phyloP scores from a whole-genome alignment of 148 eudicot species.

The Beta vulgaris region DNA sequence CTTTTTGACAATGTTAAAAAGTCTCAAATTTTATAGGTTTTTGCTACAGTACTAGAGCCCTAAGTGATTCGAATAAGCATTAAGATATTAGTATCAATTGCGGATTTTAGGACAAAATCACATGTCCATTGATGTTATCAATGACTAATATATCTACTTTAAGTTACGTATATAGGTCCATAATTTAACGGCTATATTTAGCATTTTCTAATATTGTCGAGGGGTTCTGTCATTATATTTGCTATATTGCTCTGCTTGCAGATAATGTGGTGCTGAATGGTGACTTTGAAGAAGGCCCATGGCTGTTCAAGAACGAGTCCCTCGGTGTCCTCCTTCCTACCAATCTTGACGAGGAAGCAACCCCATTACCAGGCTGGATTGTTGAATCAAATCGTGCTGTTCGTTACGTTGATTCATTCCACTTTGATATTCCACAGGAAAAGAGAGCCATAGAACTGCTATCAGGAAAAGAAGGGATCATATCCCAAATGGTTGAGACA shows the following conservation, averaged over 20 bases:
- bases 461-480: slow-evolving; percentile 94
- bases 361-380: slow-evolving; percentile 93
- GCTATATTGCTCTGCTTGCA: slow-evolving; percentile 19
- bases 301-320: slow-evolving; percentile 80
- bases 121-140: no score
- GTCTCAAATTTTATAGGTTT: no score
- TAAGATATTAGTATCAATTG: no score
- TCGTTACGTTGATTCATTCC: slow-evolving; percentile 80
- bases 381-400: slow-evolving; percentile 93
- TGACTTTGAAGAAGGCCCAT: slow-evolving; percentile 93
- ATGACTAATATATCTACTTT: no score
- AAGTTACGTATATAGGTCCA: no score
- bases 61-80: no score
- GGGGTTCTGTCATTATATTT: background rate
- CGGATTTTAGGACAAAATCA: no score
- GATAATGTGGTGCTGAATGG: slow-evolving; percentile 86
- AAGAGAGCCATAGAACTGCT: slow-evolving; percentile 84
- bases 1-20: no score
- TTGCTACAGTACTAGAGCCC: no score
- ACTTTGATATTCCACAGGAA: slow-evolving; percentile 69
- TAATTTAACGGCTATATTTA: no score
- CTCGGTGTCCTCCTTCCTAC: slow-evolving; percentile 89
- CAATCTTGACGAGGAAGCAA: slow-evolving; percentile 72
- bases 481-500: slow-evolving; percentile 86
- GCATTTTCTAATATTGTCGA: no score